Evolutionary conservation across 2,329 filamentous ascomycete genomes (phyloP).

Genomic region (Stemphylium lycopersici): DNA sequence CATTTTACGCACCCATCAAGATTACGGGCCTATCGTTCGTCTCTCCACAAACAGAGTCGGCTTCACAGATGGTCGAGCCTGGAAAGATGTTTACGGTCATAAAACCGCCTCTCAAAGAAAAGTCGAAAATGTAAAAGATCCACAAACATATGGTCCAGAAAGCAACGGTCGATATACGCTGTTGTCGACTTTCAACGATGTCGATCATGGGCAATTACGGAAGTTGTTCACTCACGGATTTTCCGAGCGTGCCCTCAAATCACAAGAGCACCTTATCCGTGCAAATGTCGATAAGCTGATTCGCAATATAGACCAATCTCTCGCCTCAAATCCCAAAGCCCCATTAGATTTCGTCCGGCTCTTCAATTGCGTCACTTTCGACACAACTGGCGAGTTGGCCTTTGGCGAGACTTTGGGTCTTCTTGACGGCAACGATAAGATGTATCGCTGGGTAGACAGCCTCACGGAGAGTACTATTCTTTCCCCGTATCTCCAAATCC

Average conservation of each 20-base stretch:
- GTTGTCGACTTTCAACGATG: too few species aligned
- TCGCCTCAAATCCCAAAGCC: background rate
- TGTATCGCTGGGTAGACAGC: constrained; percentile 11
- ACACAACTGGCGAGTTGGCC: constrained; percentile 34
- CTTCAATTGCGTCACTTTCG: background rate
- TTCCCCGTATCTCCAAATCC: background rate
- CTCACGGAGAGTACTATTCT: constrained; percentile 5
- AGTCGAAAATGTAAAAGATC: too few species aligned
- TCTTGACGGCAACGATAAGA: too few species aligned
- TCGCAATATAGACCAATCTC: background rate
- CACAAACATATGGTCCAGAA: too few species aligned
- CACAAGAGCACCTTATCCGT: constrained; percentile 45
- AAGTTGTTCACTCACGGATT: constrained; percentile 40
- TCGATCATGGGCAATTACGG: background rate
- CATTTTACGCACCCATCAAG: too few species aligned
- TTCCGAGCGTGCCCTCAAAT: constrained; percentile 41
- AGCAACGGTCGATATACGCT: too few species aligned
- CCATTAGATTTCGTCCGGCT: background rate
- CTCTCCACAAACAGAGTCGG: too few species aligned
- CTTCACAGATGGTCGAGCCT: too few species aligned
- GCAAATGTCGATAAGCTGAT: constrained; percentile 34
- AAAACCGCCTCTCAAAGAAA: too few species aligned
- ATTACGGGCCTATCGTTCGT: too few species aligned
- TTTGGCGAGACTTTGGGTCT: constrained; percentile 38
- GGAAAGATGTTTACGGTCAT: too few species aligned